These are phyloP conservation scores for Colletotrichum camelliae DNA, from an alignment of 2,329 filamentous ascomycete species.

Conservation along the genomic window DNA sequence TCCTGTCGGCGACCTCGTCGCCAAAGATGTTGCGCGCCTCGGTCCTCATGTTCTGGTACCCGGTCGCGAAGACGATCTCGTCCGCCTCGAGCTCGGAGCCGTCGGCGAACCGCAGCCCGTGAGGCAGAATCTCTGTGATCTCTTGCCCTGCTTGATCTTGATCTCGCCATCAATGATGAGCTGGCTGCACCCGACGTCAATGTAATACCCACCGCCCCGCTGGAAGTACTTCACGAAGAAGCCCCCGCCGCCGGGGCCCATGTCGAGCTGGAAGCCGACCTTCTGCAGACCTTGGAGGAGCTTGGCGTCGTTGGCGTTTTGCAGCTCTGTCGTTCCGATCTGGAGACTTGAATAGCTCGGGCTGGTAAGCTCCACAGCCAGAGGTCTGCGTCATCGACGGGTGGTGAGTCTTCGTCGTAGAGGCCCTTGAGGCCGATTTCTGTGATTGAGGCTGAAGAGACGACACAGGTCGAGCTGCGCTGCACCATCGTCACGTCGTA, in stretches of 20 bases:
- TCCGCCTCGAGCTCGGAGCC: slow-evolving; percentile 37
- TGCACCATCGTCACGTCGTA: slow-evolving; percentile 75
- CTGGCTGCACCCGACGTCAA: slow-evolving; percentile 29
- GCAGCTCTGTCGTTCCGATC: slow-evolving; percentile 41
- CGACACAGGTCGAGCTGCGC: slow-evolving; percentile 68
- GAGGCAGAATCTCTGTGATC: slow-evolving; percentile 54
- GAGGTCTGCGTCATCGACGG: slow-evolving; percentile 71
- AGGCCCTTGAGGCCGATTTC: slow-evolving; percentile 59
- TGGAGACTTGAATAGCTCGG: slow-evolving; percentile 67
- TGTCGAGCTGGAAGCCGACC: slow-evolving; percentile 67
- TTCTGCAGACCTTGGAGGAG: slow-evolving; percentile 50
- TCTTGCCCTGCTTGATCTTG: slow-evolving; percentile 53
- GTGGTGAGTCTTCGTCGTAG: slow-evolving; percentile 59
- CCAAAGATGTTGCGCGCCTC: slow-evolving; percentile 54
- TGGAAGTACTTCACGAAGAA: slow-evolving; percentile 49
- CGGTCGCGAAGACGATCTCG: slow-evolving; percentile 50
- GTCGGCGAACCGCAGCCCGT: slow-evolving; percentile 49
- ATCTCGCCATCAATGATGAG: slow-evolving; percentile 36
- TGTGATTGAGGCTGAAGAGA: slow-evolving; percentile 59
- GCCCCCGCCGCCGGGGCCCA: slow-evolving; percentile 52
- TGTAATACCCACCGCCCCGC: slow-evolving; percentile 35
- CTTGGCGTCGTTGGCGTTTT: slow-evolving; percentile 42
- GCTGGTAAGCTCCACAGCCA: slow-evolving; percentile 62
- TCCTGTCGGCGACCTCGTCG: slow-evolving; percentile 50
- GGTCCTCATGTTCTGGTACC: slow-evolving; percentile 59